Percentiles rank a stretch among this genome's conserved stretches.
phyloP scores from a whole-genome alignment of 108 stramenopile genomes.

The Nitzschia inconspicua region DNA sequence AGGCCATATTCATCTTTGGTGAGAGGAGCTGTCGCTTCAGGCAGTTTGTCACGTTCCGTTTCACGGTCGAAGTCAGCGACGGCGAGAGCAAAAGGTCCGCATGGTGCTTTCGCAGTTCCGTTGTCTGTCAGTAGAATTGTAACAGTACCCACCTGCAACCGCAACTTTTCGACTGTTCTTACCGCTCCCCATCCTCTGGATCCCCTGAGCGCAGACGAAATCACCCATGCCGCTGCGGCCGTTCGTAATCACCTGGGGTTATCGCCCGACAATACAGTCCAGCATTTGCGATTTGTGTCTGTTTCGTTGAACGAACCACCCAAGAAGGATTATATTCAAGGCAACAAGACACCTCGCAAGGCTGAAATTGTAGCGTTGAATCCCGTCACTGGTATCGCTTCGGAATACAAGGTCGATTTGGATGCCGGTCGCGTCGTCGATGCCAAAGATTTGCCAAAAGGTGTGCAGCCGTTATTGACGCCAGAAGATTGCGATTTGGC shows the following conservation, averaged over 20 bases:
- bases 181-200: conserved; percentile 23
- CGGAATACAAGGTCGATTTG: conserved; percentile 32
- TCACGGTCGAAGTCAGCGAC: too few relatives aligned
- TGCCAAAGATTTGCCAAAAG: conserved; percentile 25
- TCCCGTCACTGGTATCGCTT: conserved; percentile 41
- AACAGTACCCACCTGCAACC: too few relatives aligned
- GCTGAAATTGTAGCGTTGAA: conserved; percentile 44
- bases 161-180: too few relatives aligned
- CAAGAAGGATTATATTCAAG: conserved; percentile 22
- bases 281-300: conserved; percentile 45
- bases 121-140: too few relatives aligned
- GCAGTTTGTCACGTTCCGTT: too few relatives aligned
- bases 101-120: too few relatives aligned
- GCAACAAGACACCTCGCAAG: conserved; percentile 12
- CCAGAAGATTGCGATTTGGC: conserved; percentile 70
- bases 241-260: conserved; percentile 16
- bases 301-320: conserved; percentile 45
- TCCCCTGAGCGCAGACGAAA: conserved; percentile 41
- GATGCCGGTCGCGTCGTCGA: conserved; percentile 15
- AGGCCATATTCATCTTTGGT: too few relatives aligned
- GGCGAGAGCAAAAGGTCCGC: too few relatives aligned
- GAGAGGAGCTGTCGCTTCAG: too few relatives aligned
- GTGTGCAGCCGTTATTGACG: conserved; percentile 65
- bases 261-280: background rate
- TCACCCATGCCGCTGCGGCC: conserved; percentile 16